These are phyloP conservation scores for Boletus coccyginus DNA, from an alignment of 768 basidiomycete species.

Conservation along the genomic window DNA sequence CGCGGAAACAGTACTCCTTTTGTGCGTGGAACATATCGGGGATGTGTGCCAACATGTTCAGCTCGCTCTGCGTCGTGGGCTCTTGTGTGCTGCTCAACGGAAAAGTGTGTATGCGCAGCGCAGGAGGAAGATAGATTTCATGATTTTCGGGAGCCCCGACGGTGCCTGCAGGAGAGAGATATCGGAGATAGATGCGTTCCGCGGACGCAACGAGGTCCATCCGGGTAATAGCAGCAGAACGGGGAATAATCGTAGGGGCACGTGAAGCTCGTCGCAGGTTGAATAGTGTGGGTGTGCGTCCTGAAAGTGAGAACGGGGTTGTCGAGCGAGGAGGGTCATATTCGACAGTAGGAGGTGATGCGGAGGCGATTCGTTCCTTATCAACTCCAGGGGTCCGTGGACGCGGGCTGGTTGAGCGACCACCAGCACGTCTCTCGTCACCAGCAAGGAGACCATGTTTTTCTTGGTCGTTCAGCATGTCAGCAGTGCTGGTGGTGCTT, in stretches of 20 bases:
- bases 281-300: constrained; percentile 75
- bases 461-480: constrained; percentile 67
- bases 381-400: constrained; percentile 38
- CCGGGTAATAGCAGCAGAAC: constrained; percentile 86
- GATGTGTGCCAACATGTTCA: constrained; percentile 77
- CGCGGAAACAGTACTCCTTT: constrained; percentile 95
- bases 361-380: constrained; percentile 40
- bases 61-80: constrained; percentile 64
- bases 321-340: constrained; percentile 59
- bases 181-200: constrained; percentile 94
- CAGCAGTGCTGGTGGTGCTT: constrained; percentile 79
- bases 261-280: constrained; percentile 75
- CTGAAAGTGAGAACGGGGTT: constrained; percentile 76
- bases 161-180: constrained; percentile 79
- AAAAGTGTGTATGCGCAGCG: constrained; percentile 88
- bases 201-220: constrained; percentile 89
- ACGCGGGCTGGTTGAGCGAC: constrained; percentile 59
- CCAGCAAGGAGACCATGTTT: constrained; percentile 50
- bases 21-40: constrained; percentile 98
- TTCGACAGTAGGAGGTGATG: constrained; percentile 47
- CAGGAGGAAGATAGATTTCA: constrained; percentile 95
- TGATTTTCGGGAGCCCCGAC: constrained; percentile 86
- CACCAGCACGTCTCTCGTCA: constrained; percentile 48
- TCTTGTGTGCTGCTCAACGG: constrained; percentile 75
- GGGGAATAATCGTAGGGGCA: constrained; percentile 92